Evolutionary conservation across 2,329 filamentous ascomycete species (phyloP), one percentile per base, ranked within the genome.

Genomic region (Scopulariopsis brevicaulis): DNA sequence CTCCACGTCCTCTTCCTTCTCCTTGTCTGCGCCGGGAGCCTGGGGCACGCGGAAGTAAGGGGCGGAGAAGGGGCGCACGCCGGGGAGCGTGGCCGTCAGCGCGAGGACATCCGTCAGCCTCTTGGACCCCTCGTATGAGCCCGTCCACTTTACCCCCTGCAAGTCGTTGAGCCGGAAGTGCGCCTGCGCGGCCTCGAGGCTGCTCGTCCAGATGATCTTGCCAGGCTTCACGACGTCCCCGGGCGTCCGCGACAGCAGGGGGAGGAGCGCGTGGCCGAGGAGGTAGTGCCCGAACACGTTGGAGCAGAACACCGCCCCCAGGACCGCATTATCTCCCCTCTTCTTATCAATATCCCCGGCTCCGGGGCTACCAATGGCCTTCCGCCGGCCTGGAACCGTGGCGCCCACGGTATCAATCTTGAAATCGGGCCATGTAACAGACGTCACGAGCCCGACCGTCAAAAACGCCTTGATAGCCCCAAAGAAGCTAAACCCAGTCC

Each of bases 261-360:
- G 87, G 63, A 87, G 79, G 12, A 97, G 79, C 66, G 86, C 84
- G 69, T 96, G 92, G 18, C 83, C 83, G 25, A 99, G 83, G 66
- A 96, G 74, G 69, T 99, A 97, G 73, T 99, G 94, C 0, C 94
- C 94, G 68, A 99, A 97, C 34, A 96, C 81, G 67, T 97, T 97
- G 55, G 93, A 87, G 68, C 86, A 87, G 69, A 97, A 99, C 20
- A 96, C 84, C 63, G 90, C 80, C 3, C 90, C 92, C 0, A 99
- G 74, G 5, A 76, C 73, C 0, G 86, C 84, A 2, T 52, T 18
- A 8, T 56, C 54, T 1, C 12, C 24, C 61, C 70, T 68, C 54
- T 48, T 10, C 46, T 50, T n/a, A 6, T 12, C 14, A 7, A 37
- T 14, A 14, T 34, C 48, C 40, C 2, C 25, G 18, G 43, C 43